Base-by-base conservation (phyloP, 768 basidiomycete species). In the Lactifluus pinguis region DNA sequence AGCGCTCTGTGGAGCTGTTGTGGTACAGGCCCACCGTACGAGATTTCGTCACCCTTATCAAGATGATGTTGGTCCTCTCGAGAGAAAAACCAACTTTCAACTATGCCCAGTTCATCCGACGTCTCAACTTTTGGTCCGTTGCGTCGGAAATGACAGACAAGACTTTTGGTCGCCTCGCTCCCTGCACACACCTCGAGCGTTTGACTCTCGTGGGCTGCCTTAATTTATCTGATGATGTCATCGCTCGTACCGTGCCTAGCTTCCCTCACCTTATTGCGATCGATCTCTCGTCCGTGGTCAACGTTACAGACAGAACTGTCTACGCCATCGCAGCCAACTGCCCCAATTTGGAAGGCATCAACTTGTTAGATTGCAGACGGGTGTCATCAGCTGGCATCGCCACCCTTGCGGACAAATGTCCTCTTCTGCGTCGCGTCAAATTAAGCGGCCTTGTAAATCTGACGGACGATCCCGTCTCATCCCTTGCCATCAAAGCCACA, bases 1-100 rank as follows among this genome's bases (percentile, higher is more conserved):
- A 95, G 70, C 95, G 93, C 72, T 85, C 92, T 34, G 93, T 95
- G 47, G 92, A 98, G 72, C 80, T 98, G 19, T 79, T 98, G 25
- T 99, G 95, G 95, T 87, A 93, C 73, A 88, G 90, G 68, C 95
- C 95, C 21, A 77, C 78, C 55, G 84, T 98, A 69, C 76, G 83
- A 21, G 83, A 82, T 60, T 77, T 83, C 58, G 74, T 79, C 57
- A 86, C 87, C 39, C 81, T 97, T 56, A 79, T 84, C 69, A 85
- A 85, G 73, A 86, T 98, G 82, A 81, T 89, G 68, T 75, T 79
- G 58, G 77, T 93, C 52, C 77, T 98, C 65, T 75, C 78, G 32
- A 74, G 76, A 44, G 73, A 79, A 21, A 80, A 85, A 57, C 83
- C 86, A 68, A 88, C 89, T 0, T 97, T 98, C 75, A 84, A 86